Conservation (phyloP, 192 early-diverging fungal species). For the Linnemannia exigua region DNA sequence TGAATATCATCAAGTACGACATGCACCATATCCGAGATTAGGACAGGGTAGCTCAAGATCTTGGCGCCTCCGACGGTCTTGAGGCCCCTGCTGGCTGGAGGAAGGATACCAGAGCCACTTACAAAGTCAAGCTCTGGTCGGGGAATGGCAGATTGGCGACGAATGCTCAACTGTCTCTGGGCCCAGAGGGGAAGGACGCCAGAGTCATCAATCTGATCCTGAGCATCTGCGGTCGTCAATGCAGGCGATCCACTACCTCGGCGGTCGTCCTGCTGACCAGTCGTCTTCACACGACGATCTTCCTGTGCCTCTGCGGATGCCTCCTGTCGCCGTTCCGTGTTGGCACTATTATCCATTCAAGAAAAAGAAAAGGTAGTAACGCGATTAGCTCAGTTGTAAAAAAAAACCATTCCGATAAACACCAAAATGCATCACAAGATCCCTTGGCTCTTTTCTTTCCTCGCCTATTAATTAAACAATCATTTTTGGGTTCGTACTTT, state of each 20-base stretch:
- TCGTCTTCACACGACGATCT: neutral
- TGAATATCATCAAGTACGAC: constrained; percentile 27
- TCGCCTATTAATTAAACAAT: neutral
- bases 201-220: neutral
- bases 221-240: neutral
- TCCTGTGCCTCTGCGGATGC: no score
- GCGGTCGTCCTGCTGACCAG: neutral
- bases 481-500: neutral
- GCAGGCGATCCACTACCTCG: neutral
- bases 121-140: constrained; percentile 48
- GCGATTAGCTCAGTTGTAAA: neutral
- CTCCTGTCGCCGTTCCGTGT: neutral
- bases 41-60: constrained; percentile 44
- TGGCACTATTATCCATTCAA: neutral
- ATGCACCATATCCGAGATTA: constrained; percentile 48
- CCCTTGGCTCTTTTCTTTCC: neutral
- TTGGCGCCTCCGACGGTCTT: constrained; percentile 40
- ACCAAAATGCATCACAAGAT: neutral
- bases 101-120: constrained; percentile 43
- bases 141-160: constrained; percentile 48
- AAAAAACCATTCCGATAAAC: neutral
- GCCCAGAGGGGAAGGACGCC: constrained; percentile 34
- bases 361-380: neutral
- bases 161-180: constrained; percentile 42
- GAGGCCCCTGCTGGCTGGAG: constrained; percentile 34